Evolutionary conservation across 129 eudicot genomes (phyloP).

Genomic region (Deinandra increscens): DNA sequence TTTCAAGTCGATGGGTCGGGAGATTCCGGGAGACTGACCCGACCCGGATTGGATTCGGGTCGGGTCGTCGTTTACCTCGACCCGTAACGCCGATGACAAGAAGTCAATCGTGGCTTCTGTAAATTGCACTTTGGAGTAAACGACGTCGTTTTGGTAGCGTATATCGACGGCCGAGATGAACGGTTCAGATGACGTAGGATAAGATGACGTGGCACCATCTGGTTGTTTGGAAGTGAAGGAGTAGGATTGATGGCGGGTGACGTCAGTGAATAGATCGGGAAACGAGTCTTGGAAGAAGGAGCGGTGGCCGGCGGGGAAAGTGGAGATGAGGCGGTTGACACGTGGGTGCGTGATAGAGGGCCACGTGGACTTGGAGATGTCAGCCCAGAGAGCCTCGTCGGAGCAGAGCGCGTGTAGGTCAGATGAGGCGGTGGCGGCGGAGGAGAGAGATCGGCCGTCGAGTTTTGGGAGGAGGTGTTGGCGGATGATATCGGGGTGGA

Average conservation of each 20-base stretch:
- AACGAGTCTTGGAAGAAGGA: slow-evolving; percentile 47
- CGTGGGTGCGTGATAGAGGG: slow-evolving; percentile 47
- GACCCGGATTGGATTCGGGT: not conserved
- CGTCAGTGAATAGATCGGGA: slow-evolving; percentile 27
- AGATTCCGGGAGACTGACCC: no score
- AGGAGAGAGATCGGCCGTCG: slow-evolving; percentile 50
- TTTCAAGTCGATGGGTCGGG: not conserved
- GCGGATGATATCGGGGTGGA: slow-evolving; percentile 45
- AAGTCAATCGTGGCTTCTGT: slow-evolving; percentile 21
- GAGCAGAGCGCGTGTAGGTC: slow-evolving; percentile 33
- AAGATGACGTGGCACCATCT: no score
- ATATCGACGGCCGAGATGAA: slow-evolving; percentile 46
- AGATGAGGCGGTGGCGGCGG: slow-evolving; percentile 41
- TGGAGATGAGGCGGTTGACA: slow-evolving; percentile 37
- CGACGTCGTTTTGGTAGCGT: slow-evolving; percentile 18
- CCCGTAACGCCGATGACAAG: slow-evolving; percentile 6
- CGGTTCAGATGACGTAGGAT: not conserved
- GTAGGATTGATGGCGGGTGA: not conserved
- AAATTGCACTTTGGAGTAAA: slow-evolving; percentile 26
- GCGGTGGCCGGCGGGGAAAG: slow-evolving; percentile 51
- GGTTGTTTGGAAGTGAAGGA: no score
- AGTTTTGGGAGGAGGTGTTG: slow-evolving; percentile 53
- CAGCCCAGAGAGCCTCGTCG: slow-evolving; percentile 38
- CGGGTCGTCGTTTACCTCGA: slow-evolving; percentile 16
- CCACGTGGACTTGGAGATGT: slow-evolving; percentile 48